Base-by-base conservation (phyloP, 129 eudicot genomes). In the Pseudognaphalium luteoalbum region DNA sequence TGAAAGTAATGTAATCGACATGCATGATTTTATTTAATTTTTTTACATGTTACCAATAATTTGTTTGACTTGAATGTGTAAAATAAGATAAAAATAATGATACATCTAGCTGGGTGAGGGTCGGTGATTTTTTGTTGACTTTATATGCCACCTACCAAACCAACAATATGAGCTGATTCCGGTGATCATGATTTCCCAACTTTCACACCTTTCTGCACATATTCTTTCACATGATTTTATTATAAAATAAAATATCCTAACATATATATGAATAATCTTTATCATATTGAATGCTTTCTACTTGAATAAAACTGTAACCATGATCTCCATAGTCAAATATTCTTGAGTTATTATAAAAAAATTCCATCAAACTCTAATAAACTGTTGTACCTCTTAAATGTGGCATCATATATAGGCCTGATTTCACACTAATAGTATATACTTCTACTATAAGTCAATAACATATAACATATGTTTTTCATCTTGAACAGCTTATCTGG, bases 91-190 rank as follows among this genome's bases (percentile, higher is more conserved):
- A 19, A 57, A 19, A 0, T 16, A 17, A 22, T 54, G 60, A 6
- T 2, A 57, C 19, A 54, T 54, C 22, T 57, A 21, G 62, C 62
- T 57, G 62, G 62, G 28, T 25, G 28, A 25, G 28, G 28, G 14
- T 57, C 62, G 62, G 62, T 57, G 62, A 9, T 57, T 57, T 57
- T 65, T 65, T 25, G 70, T 65, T 65, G 70, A 33, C 42, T 65
- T 65, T 33, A 65, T 65, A 16, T 61, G 35, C 20, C 15, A 17
- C 12, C 44, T 65, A 16, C 44, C 10, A 6, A 65, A 33, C 44
- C 21, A 65, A 65, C 70, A 65, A 65, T 29, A 65, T 65, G 42
- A 64, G 11, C 70, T 29, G 19, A 65, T 29, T 65, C 21, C 33
- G 41, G 19, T 32, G 22, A 2, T 65, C 68, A 63, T 14, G 41